These are phyloP conservation scores for Phaeodactylum tricornutum DNA, from an alignment of 108 stramenopile genomes.

Conservation along the genomic window DNA sequence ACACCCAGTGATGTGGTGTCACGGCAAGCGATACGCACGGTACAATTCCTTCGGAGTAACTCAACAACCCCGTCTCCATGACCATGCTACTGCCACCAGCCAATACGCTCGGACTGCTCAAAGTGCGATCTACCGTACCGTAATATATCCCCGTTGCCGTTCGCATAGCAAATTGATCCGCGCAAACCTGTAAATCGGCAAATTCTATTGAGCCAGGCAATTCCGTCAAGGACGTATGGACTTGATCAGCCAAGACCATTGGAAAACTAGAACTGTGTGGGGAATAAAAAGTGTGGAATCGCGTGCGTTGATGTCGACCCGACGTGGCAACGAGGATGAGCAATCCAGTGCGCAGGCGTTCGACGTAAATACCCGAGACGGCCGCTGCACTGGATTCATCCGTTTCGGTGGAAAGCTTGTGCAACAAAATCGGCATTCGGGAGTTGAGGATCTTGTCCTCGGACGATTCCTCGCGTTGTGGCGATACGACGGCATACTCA, in stretches of 20 bases:
- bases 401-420: conserved; percentile 19
- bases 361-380: conserved; percentile 44
- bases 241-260: conserved; percentile 40
- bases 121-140: conserved; percentile 58
- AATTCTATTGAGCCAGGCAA: conserved; percentile 69
- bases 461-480: conserved; percentile 1
- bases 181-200: conserved; percentile 54
- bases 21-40: conserved; percentile 23
- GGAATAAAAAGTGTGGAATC: conserved; percentile 68
- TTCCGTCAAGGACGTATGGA: conserved; percentile 44
- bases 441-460: background rate
- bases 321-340: conserved; percentile 61
- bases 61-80: conserved; percentile 66
- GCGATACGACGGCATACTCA: conserved; percentile 55
- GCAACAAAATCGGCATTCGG: conserved; percentile 9
- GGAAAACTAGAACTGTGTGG: conserved; percentile 31
- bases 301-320: conserved; percentile 54
- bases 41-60: conserved; percentile 27
- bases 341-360: conserved; percentile 42
- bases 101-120: conserved; percentile 13
- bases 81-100: conserved; percentile 39
- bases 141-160: conserved; percentile 77
- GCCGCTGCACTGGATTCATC: conserved; percentile 29
- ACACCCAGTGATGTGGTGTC: conserved; percentile 77
- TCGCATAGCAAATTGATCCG: conserved; percentile 58